Evolutionary conservation across 495 filamentous ascomycete species (phyloP), one percentile per base, ranked within the genome.

Genomic region (Cercophora scortea): DNA sequence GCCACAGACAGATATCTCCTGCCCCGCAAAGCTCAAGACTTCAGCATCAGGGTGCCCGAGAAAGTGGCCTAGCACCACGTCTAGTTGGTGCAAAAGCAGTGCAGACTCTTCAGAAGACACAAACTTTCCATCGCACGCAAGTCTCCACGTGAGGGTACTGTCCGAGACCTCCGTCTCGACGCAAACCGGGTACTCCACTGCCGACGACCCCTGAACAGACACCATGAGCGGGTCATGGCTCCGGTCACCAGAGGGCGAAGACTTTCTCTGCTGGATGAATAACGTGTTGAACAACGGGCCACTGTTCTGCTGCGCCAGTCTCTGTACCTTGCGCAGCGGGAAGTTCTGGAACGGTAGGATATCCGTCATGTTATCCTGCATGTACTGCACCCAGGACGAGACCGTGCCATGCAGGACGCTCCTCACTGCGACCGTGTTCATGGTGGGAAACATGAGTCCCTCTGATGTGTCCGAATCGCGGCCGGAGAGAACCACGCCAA

Each of bases 141-240:
- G 74, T 16, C 84, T 80, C 79, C 86, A 89, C 4, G 83, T 50
- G 0, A 92, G 53, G 1, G 64, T 57, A 19, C 73, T 62, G 11
- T 66, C 79, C 4, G 72, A 62, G 16, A 77, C 64, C 55, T 92
- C 89, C 72, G 90, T 80, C 66, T 94, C 89, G 3, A 86, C 77
- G 54, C 86, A 89, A n/a, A 91, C 64, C 0, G 86, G 86, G 59
- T 89, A 92, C 52, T 91, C 88, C 16, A 88, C 80, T 45, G 79
- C 73, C 0, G 87, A 80, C 10, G 60, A 61, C 10, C 83, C 79
- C 32, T 78, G 71, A 6, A 83, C 65, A 16, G 85, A 85, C 42
- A 66, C 69, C 56, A 84, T 79, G 7, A 60, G 13, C n/a, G 15
- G 1, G 6, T 42, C 10, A 0, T 34, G 40, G 2, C 11, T 32